A percentile compares a stretch with the other conserved stretches of the same genome.
Conservation (phyloP, 192 early-diverging fungal genomes). For the Geosiphon pyriformis region DNA sequence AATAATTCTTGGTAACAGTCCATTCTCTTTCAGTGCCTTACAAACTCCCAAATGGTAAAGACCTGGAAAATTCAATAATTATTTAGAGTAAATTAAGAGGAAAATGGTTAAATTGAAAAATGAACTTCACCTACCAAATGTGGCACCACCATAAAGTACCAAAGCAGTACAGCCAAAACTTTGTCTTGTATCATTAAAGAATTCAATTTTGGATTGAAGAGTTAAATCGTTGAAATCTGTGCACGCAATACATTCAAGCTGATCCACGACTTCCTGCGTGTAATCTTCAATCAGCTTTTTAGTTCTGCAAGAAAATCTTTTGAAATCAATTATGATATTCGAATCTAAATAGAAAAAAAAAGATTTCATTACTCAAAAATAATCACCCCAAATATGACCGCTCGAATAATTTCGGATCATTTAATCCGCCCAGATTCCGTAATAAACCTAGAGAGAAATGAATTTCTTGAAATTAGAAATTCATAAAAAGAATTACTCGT, state of each 20-base stretch:
- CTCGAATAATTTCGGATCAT: constrained; percentile 54
- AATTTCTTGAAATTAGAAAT: not conserved
- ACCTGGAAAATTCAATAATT: constrained; percentile 42
- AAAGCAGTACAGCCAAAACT: constrained; percentile 72
- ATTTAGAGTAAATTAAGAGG: too few relatives aligned
- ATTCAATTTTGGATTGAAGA: constrained; percentile 55
- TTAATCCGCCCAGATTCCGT: constrained; percentile 69
- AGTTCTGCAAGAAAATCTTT: too few relatives aligned
- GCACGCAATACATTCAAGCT: constrained; percentile 52
- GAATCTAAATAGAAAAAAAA: not conserved
- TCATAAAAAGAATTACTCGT: not conserved
- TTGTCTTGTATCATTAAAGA: constrained; percentile 69
- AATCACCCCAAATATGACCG: constrained; percentile 54
- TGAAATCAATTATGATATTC: not conserved
- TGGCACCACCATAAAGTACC: constrained; percentile 64
- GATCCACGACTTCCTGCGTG: constrained; percentile 57
- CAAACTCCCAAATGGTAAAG: constrained; percentile 75
- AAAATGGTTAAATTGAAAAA: too few relatives aligned
- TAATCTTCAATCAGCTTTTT: constrained; percentile 76
- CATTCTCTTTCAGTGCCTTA: constrained; percentile 62
- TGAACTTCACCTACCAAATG: constrained; percentile 54
- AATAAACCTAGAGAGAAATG: constrained; percentile 45
- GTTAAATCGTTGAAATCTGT: constrained; percentile 35
- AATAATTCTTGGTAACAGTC: constrained; percentile 66
- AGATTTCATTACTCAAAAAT: not conserved